Evolutionary conservation across 2,329 filamentous ascomycete species (phyloP).

Genomic region (Phialophora macrospora): DNA sequence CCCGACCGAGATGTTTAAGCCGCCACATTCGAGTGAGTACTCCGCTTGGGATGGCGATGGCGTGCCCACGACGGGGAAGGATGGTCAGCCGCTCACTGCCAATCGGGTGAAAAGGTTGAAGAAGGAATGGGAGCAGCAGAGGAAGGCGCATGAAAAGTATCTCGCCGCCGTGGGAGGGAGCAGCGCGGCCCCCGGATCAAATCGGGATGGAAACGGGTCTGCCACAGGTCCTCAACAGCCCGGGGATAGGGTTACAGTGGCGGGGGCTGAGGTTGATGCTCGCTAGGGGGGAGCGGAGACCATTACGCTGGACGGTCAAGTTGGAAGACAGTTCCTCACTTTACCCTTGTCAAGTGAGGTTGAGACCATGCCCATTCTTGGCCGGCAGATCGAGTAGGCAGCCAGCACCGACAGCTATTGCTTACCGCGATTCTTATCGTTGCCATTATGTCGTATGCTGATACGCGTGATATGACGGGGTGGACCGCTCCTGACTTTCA

Average conservation of each 20-base stretch:
- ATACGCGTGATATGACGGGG: neutral
- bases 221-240: slow-evolving; percentile 3
- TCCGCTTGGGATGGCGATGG: slow-evolving; percentile 83
- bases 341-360: slow-evolving; percentile 1
- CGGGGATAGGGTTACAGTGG: neutral
- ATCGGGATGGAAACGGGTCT: neutral
- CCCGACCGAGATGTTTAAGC: slow-evolving; percentile 63
- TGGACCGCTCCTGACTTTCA: neutral
- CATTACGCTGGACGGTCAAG: neutral
- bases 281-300: neutral
- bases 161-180: slow-evolving; percentile 32
- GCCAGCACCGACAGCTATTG: neutral
- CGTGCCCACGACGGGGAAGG: slow-evolving; percentile 74
- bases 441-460: neutral
- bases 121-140: slow-evolving; percentile 91
- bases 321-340: neutral
- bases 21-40: slow-evolving; percentile 61
- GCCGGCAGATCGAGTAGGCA: slow-evolving; percentile 6
- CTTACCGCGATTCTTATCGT: neutral
- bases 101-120: slow-evolving; percentile 77
- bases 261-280: neutral
- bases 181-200: neutral
- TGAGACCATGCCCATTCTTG: neutral
- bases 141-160: slow-evolving; percentile 77
- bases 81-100: slow-evolving; percentile 81